Base-by-base conservation (phyloP, 2,329 filamentous ascomycete species). In the Plectosphaerella sp. region DNA sequence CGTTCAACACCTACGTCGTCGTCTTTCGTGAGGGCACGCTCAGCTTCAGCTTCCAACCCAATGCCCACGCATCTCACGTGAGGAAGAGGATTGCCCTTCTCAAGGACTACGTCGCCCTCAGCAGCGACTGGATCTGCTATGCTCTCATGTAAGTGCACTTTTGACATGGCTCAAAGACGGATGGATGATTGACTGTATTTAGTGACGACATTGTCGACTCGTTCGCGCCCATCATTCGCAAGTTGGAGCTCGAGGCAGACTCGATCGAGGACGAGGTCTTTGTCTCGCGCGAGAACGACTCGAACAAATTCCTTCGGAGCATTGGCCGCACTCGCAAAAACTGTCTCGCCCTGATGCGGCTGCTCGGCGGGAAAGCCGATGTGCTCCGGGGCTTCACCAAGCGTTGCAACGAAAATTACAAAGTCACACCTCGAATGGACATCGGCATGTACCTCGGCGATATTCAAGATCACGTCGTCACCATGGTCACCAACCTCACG, bases 81-180 rank as follows among this genome's bases (percentile, higher is more conserved):
- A 86, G 93, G 59, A 91, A 89, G 76, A 86, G 94, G 69, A 97
- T 99, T 62, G 87, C 90, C 22, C 88, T 91, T 60, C 78, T 99
- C 52, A 93, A 96, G 64, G 94, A 99, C 65, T 97, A 97, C 64
- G 89, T 97, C 62, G 87, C 92, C 56, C 79, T 99, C 39, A 96
- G 91, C 66, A 92, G 91, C 60, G 94, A 99, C 71, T 99, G 95
- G 93, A 95, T 97, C 61, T 99, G 94, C 76, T 99, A 99, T 67
- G 94, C 94, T 43, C 80, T 99, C 64, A 97, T 99, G 87, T 91
- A 76, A 78, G 86, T 74, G 51, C 1, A 6, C 5, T 20, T 35
- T 14, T 16, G 11, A 2, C 36, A 7, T 43, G 11, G 7, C 5
- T 9, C 41, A 16, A 11, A 18, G 41, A 35, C 14, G n/a, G 8